Percentiles rank a stretch among this genome's conserved stretches.
phyloP scores from a whole-genome alignment of 163 green algal species.

The Picocystis sp. region DNA sequence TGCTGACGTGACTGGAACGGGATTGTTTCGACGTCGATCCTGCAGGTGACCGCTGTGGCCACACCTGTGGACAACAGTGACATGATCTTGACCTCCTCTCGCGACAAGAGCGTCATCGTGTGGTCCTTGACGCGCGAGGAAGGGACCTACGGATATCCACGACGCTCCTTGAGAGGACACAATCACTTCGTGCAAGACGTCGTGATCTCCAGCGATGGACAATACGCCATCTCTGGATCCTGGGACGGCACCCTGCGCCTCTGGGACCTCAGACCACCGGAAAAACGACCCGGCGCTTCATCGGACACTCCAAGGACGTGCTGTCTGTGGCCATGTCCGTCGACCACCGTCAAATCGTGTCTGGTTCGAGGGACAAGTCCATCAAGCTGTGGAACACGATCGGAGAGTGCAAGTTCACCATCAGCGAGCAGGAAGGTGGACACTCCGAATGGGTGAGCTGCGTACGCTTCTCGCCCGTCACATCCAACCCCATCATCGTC shows the following conservation, averaged over 20 bases:
- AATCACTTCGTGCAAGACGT: slow-evolving; percentile 94
- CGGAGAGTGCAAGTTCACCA: slow-evolving; percentile 99
- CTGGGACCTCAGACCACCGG: slow-evolving; percentile 96
- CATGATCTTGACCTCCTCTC: slow-evolving; percentile 78
- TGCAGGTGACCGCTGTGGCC: slow-evolving; percentile 59
- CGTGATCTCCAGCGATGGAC: slow-evolving; percentile 91
- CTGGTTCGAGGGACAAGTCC: slow-evolving; percentile 86
- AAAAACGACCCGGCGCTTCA: slow-evolving; percentile 87
- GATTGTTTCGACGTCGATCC: too few relatives aligned
- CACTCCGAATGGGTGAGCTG: slow-evolving; percentile 97
- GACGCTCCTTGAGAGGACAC: slow-evolving; percentile 65
- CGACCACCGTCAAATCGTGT: slow-evolving; percentile 99
- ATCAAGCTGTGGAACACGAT: slow-evolving; percentile 99
- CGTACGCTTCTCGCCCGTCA: slow-evolving; percentile 93
- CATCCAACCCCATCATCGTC: slow-evolving; percentile 85
- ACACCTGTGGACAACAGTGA: slow-evolving; percentile 88
- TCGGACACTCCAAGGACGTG: slow-evolving; percentile 98
- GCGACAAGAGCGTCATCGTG: slow-evolving; percentile 93
- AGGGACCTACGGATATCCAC: slow-evolving; percentile 62
- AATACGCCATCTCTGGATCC: slow-evolving; percentile 82
- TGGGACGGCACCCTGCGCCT: slow-evolving; percentile 97
- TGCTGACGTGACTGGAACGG: too few relatives aligned
- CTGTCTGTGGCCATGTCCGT: slow-evolving; percentile 95
- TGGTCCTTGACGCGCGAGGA: slow-evolving; percentile 82
- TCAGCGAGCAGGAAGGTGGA: slow-evolving; percentile 69